phyloP scores from a whole-genome alignment of 441 rosid genomes.

The Croton setiger region DNA sequence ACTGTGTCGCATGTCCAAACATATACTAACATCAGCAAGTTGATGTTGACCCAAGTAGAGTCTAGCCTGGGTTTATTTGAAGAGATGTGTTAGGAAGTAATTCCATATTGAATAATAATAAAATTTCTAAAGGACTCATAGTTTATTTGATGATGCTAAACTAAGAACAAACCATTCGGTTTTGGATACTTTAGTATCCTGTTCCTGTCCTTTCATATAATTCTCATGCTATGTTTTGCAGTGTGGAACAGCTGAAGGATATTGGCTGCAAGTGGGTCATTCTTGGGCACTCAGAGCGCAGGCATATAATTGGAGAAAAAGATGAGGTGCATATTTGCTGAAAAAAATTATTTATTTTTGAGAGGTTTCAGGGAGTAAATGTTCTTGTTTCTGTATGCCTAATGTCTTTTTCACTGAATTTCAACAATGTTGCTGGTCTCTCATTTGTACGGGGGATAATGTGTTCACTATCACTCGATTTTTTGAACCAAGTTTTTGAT shows the following conservation, averaged over 20 bases:
- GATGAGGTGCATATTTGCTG: constrained; percentile 57
- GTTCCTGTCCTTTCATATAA: neutral
- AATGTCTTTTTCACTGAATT: neutral
- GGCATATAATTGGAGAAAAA: constrained; percentile 87
- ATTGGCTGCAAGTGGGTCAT: constrained; percentile 95
- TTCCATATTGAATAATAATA: too few species aligned
- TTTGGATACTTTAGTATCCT: too few species aligned
- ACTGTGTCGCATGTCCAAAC: too few species aligned
- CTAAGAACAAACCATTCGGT: too few species aligned
- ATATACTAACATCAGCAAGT: too few species aligned
- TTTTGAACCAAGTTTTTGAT: too few species aligned
- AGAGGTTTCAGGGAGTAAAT: constrained; percentile 5
- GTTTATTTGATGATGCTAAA: too few species aligned
- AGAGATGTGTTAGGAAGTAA: too few species aligned
- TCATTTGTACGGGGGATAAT: neutral
- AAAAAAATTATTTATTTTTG: neutral
- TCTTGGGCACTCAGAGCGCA: constrained; percentile 95
- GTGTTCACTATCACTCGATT: too few species aligned
- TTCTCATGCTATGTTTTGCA: constrained; percentile 27
- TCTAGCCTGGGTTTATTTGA: too few species aligned
- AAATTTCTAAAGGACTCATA: too few species aligned
- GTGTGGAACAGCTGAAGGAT: constrained; percentile 92
- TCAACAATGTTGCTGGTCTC: neutral
- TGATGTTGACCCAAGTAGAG: too few species aligned
- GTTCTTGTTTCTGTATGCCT: neutral